These are phyloP conservation scores for Agrocybe pediades DNA, from an alignment of 768 basidiomycete genomes.

Conservation along the genomic window DNA sequence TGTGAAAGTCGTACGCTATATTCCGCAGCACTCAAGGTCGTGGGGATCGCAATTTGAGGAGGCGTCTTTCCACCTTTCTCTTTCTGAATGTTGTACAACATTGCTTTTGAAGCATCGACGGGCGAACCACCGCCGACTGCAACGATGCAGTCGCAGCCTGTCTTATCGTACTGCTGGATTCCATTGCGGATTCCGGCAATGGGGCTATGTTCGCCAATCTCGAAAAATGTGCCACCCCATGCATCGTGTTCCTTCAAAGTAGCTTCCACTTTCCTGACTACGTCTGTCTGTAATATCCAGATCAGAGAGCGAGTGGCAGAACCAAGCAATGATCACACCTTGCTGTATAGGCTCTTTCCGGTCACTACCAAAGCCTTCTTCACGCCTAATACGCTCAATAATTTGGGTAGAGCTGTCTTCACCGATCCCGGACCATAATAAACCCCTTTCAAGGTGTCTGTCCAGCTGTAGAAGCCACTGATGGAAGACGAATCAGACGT, in stretches of 20 bases:
- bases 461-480: conserved; percentile 66
- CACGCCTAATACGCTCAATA: conserved; percentile 53
- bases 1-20: conserved; percentile 50
- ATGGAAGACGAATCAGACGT: conserved; percentile 24
- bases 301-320: background rate
- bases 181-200: conserved; percentile 65
- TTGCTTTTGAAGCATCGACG: conserved; percentile 76
- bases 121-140: conserved; percentile 82
- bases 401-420: conserved; percentile 61
- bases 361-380: conserved; percentile 74
- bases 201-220: conserved; percentile 75
- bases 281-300: conserved; percentile 50
- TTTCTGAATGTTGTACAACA: conserved; percentile 62
- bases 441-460: conserved; percentile 66
- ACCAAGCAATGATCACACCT: conserved; percentile 43
- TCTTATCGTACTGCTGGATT: conserved; percentile 52
- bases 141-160: conserved; percentile 68
- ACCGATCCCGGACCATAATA: conserved; percentile 75
- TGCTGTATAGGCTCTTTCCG: conserved; percentile 65
- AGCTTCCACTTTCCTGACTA: conserved; percentile 54
- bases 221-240: conserved; percentile 69
- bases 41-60: conserved; percentile 79
- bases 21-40: conserved; percentile 79
- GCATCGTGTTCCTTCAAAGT: conserved; percentile 58
- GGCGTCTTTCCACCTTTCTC: conserved; percentile 53